phyloP scores from a whole-genome alignment of 352 stramenopile species.

The Phytophthora pluvialis region DNA sequence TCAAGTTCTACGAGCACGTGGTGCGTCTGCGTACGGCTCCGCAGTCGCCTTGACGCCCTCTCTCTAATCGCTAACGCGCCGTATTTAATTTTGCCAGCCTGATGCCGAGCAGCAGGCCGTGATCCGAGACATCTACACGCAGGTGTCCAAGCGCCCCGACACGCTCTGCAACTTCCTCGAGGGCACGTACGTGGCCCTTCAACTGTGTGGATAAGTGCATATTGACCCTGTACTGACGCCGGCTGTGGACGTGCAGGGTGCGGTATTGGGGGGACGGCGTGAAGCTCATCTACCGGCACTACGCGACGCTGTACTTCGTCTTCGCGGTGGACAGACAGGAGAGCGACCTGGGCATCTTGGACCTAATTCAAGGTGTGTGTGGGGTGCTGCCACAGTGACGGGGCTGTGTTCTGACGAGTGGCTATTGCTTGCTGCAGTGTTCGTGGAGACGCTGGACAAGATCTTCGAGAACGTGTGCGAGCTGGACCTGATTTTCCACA shows the following conservation, averaged over 20 bases:
- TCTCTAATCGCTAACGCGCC: not conserved
- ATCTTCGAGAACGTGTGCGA: slow-evolving; percentile 99
- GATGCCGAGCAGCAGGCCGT: slow-evolving; percentile 97
- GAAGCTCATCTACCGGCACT: slow-evolving; percentile 99
- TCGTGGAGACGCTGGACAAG: slow-evolving; percentile 97
- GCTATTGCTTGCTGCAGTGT: slow-evolving; percentile 57
- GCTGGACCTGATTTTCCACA: slow-evolving; percentile 99
- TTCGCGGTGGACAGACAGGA: slow-evolving; percentile 99
- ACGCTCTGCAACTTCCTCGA: slow-evolving; percentile 99
- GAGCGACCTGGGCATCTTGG: slow-evolving; percentile 98
- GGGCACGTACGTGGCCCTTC: slow-evolving; percentile 80
- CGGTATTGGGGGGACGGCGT: slow-evolving; percentile 96
- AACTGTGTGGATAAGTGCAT: not conserved
- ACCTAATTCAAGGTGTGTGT: slow-evolving; percentile 96
- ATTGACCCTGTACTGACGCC: slow-evolving; percentile 7
- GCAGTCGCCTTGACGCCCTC: not conserved
- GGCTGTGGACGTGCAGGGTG: slow-evolving; percentile 46
- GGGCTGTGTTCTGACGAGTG: not conserved
- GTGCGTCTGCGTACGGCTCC: slow-evolving; percentile 52
- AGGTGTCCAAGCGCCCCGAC: slow-evolving; percentile 98
- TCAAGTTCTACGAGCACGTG: slow-evolving; percentile 99
- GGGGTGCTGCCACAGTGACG: not conserved
- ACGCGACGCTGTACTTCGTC: slow-evolving; percentile 99
- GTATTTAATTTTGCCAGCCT: slow-evolving; percentile 49
- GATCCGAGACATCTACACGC: slow-evolving; percentile 98